A percentile compares a stretch with the other conserved stretches of the same genome.
These are phyloP conservation scores for Fusarium hostae DNA, from an alignment of 2,329 filamentous ascomycete species.

Conservation along the genomic window DNA sequence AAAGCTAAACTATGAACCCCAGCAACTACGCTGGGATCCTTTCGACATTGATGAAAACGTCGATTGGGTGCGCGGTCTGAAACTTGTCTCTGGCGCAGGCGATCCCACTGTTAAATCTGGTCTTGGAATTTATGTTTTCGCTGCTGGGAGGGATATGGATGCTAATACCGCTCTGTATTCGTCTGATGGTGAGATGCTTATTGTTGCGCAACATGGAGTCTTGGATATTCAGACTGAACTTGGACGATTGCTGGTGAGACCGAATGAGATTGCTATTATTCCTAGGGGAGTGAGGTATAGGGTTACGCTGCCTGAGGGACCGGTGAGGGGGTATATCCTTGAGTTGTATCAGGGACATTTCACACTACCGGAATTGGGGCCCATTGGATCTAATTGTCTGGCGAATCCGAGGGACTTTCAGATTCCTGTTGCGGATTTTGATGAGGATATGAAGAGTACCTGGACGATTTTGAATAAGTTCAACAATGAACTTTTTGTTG, in stretches of 20 bases:
- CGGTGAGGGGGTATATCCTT: constrained; percentile 77
- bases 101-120: constrained; percentile 83
- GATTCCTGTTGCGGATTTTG: constrained; percentile 74
- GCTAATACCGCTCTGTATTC: constrained; percentile 81
- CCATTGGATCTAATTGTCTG: constrained; percentile 77
- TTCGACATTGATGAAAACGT: constrained; percentile 75
- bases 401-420: constrained; percentile 82
- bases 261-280: constrained; percentile 80
- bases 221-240: constrained; percentile 83
- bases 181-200: constrained; percentile 81
- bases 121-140: constrained; percentile 83
- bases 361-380: constrained; percentile 74
- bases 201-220: constrained; percentile 78
- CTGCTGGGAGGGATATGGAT: constrained; percentile 80
- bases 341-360: constrained; percentile 80
- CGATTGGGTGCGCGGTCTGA: constrained; percentile 67
- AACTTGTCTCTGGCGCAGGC: constrained; percentile 81
- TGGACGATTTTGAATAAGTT: constrained; percentile 72
- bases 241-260: constrained; percentile 77
- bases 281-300: constrained; percentile 79
- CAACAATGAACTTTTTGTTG: constrained; percentile 69
- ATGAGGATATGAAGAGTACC: constrained; percentile 64
- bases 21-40: constrained; percentile 84
- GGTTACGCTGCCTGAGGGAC: constrained; percentile 69
- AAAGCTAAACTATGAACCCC: constrained; percentile 62